Evolutionary conservation across 106 monocot genomes (phyloP), one percentile per base, ranked within the genome.

Genomic region (Dioscorea dumetorum): DNA sequence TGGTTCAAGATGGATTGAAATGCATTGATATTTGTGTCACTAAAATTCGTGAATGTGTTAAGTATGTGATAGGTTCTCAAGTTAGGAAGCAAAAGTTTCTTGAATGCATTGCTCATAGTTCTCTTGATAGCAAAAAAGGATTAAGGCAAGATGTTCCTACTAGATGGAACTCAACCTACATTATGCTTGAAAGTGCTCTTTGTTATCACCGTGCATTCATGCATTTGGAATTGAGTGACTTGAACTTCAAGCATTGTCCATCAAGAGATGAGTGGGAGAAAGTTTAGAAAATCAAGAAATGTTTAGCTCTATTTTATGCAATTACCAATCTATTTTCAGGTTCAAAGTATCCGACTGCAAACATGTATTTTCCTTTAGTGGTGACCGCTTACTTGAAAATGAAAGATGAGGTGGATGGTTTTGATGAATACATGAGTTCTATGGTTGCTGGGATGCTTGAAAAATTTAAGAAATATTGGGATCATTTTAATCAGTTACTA

Each of bases 131-230:
- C 21, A 21, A 70, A 41, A 70, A 60, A 41, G 21, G 57, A 2
- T 70, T 70, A 22, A 10, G 35, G 20, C 35, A 59, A 70, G 70
- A 70, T 70, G 58, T 57, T 58, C 59, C 59, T 20, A 70, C 58
- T 14, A 58, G 34, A 23, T 70, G 59, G 31, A 60, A 70, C 49
- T 68, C 52, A 13, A 53, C 48, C 4, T 52, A 48, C 24, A 20
- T 52, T 16, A 70, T 70, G 34, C 16, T 70, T 58, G 60, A 70
- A 4, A 70, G 59, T 49, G 35, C 59, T 16, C 33, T 70, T 59
- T 70, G 9, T 19, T 70, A 48, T 19, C 56, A 23, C 4, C n/a
- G 12, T 9, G 57, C 21, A 21, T 60, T 70, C 7, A 12, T 34
- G 7, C 33, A 33, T 70, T 56, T 70, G 0, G 2, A 60, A 17